These are phyloP conservation scores for Theobroma grandiflorum DNA, from an alignment of 441 rosid genomes.

Conservation along the genomic window DNA sequence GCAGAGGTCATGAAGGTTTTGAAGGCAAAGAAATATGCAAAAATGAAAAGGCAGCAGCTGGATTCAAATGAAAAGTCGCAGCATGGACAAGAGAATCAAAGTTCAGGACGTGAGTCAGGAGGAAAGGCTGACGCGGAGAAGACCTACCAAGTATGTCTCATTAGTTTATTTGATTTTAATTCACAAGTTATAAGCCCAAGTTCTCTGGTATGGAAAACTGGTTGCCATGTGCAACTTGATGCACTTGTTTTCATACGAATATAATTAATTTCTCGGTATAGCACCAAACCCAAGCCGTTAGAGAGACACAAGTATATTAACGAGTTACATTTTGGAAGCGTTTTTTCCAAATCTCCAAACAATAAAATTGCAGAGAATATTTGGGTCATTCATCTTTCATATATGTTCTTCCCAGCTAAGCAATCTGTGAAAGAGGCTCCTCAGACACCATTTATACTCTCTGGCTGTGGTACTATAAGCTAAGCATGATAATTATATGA, in stretches of 20 bases:
- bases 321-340: background rate
- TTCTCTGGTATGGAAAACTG: background rate
- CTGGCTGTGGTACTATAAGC: background rate
- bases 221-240: background rate
- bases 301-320: background rate
- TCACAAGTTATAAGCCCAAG: background rate
- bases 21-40: slow-evolving; percentile 79
- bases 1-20: slow-evolving; percentile 90
- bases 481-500: background rate
- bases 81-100: slow-evolving; percentile 39
- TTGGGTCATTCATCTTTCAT: background rate
- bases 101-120: slow-evolving; percentile 37
- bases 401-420: slow-evolving; percentile 9
- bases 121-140: slow-evolving; percentile 34
- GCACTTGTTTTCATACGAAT: background rate
- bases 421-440: background rate
- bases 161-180: background rate
- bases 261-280: background rate
- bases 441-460: background rate
- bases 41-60: slow-evolving; percentile 59
- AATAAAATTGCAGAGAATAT: background rate
- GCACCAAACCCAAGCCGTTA: background rate
- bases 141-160: slow-evolving; percentile 38
- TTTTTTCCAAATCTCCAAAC: background rate
- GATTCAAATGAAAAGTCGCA: slow-evolving; percentile 49